Base-by-base conservation (phyloP, 2,329 filamentous ascomycete species). In the Phyllosticta citriasiana region DNA sequence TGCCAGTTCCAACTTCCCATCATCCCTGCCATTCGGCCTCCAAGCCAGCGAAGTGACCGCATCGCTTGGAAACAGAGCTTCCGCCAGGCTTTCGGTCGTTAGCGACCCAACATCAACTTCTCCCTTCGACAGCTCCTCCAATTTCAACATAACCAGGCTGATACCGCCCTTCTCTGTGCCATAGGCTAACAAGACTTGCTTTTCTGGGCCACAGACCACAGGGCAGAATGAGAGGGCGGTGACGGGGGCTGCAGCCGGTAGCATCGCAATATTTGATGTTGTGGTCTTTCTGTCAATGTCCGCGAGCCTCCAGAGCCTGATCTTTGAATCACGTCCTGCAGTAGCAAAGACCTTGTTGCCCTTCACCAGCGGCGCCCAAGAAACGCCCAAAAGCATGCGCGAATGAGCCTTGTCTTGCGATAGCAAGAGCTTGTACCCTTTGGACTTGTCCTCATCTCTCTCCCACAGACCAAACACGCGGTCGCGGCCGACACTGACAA, bases 401-500 rank as follows among this genome's bases (percentile, higher is more conserved):
- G 88, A 82, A 73, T 99, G 94, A 0, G 89, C 93, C 74, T 96
- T 97, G 1, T 85, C 83, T 67, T 96, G 91, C 2, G 82, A 78
- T 64, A 86, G 78, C 50, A 83, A 72, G 2, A 87, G 77, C 25
- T 72, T 75, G 68, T 88, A 97, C 14, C 70, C 71, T 5, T 69
- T 71, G 16, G 63, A 58, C 3, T 70, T 70, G 25, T 72, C 67
- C 5, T 66, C 75, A 7, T 25, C 33, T 50, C 84, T 79, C 67
- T 83, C 77, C 71, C 93, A 99, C 0, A 97, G 78, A 0, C 86
- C 87, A 91, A 93, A 99, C 73, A 96, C 90, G 12, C 94, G 81
- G 73, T 99, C 94, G 63, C 94, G 81, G 2, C 94, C 93, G 1
- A 97, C 93, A 64, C 91, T 97, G 2, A 99, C 80, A 16, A 99